Evolutionary conservation across 352 stramenopile species (phyloP), one percentile per base, ranked within the genome.

Genomic region (Phytophthora citricola): DNA sequence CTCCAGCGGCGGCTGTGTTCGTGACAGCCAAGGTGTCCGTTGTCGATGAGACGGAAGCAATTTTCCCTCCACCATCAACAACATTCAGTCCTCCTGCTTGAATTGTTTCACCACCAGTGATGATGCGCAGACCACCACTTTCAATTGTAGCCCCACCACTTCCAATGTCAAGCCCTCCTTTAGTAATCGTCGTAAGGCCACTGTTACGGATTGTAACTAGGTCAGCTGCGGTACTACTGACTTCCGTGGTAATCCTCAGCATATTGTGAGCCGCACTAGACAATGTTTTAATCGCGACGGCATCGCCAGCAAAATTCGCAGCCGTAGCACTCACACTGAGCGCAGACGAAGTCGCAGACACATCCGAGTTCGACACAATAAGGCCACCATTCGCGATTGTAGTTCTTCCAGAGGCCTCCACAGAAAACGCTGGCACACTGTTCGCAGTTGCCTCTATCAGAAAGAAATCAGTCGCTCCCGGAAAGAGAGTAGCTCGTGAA

Each of bases 331-430:
- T 77, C 24, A 76, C 76, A 44, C 76, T 44, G 17, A 85, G 53
- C 11, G 67, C 71, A 52, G 69, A 36, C 31, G 31, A 65, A 46
- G 66, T n/a, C 17, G 32, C 63, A 9, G 53, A 17, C 43, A 24
- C 2, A 27, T 75, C 70, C 1, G 54, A 27, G 56, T 74, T 88
- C 7, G 43, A 66, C 15, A 83, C 73, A 17, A 72, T 36, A 40
- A 87, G 47, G 0, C 78, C 78, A 20, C 79, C 79, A 50, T 85
- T 73, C 3, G 55, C 53, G 38, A 85, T 77, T 5, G 76, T 88
- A 12, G 75, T 85, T 49, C 69, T 85, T 0, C 79, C 79, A 10
- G 79, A 88, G 2, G 74, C 74, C 58, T 85, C 74, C 3, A 86
- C 76, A 5, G 74, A 71, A 29, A 88, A 86, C 1, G 76, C 71